Evolutionary conservation across 169 alveolate species (phyloP).

Genomic region (Toxoplasma gondii): DNA sequence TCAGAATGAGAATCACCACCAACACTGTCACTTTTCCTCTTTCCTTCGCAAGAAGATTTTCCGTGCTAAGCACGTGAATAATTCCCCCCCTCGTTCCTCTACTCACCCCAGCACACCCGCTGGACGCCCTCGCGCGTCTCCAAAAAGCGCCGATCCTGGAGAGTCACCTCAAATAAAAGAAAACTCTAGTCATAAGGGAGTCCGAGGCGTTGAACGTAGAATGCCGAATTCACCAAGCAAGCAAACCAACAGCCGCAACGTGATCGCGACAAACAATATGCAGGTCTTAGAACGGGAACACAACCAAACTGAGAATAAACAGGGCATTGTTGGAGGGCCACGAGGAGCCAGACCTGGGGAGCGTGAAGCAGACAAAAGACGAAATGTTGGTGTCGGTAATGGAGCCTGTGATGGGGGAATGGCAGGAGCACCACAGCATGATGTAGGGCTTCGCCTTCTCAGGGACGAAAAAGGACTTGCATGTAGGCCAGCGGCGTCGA

Average conservation of each 20-base stretch:
- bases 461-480: neutral
- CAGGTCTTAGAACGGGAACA: neutral
- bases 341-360: neutral
- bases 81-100: neutral
- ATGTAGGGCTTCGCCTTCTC: neutral
- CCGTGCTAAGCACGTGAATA: neutral
- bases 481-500: neutral
- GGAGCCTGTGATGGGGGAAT: neutral
- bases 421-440: neutral
- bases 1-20: neutral
- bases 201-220: neutral
- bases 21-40: slow-evolving; percentile 10
- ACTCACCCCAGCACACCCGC: neutral
- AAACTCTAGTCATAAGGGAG: neutral
- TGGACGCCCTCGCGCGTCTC: neutral
- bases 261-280: neutral
- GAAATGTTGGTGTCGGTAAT: neutral
- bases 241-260: neutral
- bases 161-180: neutral
- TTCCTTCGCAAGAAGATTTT: slow-evolving; percentile 18
- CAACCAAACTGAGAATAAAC: neutral
- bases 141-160: neutral
- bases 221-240: neutral
- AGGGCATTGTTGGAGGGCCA: neutral
- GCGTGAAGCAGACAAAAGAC: neutral